Evolutionary conservation across 2,329 filamentous ascomycete species (phyloP).

Genomic region (Botrytis elliptica): DNA sequence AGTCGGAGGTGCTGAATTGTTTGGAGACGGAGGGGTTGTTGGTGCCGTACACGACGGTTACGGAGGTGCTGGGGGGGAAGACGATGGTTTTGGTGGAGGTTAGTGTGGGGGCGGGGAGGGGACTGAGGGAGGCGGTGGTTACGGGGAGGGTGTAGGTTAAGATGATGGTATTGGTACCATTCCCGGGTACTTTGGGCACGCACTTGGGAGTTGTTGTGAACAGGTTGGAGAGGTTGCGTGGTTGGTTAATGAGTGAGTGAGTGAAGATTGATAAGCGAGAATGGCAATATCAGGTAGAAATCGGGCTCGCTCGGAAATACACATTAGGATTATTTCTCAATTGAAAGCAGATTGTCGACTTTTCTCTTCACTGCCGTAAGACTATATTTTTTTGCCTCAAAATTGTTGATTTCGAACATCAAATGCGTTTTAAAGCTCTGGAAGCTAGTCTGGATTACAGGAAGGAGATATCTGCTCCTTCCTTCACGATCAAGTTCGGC

Average conservation of each 20-base stretch:
- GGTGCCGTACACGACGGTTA: neutral
- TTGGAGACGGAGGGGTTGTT: neutral
- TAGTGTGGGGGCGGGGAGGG: neutral
- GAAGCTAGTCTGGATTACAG: neutral
- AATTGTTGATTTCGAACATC: neutral
- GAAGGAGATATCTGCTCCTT: neutral
- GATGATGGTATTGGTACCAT: no score
- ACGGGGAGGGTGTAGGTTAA: neutral
- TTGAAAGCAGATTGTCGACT: accelerated
- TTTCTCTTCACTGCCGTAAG: accelerated
- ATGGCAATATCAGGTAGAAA: accelerated
- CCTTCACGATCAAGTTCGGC: neutral
- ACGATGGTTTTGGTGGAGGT: neutral
- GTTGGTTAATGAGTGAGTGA: neutral
- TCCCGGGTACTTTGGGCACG: neutral
- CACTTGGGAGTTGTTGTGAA: neutral
- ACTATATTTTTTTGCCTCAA: neutral
- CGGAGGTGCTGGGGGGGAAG: neutral
- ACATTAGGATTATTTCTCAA: no score
- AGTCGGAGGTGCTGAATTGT: neutral
- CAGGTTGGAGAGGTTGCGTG: no score
- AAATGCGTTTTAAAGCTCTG: neutral
- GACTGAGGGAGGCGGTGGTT: neutral
- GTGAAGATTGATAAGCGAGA: neutral
- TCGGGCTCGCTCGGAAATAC: neutral